Conservation (phyloP, 1,284 basidiomycete species). For the Tetrapyrgos nigripes region DNA sequence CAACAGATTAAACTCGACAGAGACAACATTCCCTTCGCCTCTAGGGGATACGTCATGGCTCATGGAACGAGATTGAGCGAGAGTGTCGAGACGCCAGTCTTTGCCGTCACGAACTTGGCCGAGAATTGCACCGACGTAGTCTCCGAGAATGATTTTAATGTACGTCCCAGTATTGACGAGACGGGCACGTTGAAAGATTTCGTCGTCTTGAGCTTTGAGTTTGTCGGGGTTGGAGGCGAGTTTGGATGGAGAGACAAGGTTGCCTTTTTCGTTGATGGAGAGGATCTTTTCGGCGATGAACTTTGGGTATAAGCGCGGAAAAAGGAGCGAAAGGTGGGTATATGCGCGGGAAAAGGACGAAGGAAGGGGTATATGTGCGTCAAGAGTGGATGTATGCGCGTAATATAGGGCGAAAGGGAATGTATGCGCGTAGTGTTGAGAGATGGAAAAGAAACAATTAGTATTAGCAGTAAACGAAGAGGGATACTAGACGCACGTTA, state of each 20-base stretch:
- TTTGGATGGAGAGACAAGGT: slow-evolving; percentile 42
- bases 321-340: too few species aligned
- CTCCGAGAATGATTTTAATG: slow-evolving; percentile 72
- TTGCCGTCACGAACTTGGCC: slow-evolving; percentile 66
- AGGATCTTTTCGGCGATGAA: slow-evolving; percentile 75
- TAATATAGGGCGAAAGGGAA: too few species aligned
- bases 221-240: slow-evolving; percentile 33
- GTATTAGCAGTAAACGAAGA: too few species aligned
- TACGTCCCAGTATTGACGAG: slow-evolving; percentile 80
- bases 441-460: not conserved
- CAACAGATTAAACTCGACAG: slow-evolving; percentile 77
- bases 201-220: slow-evolving; percentile 62
- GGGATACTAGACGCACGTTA: slow-evolving; percentile 56
- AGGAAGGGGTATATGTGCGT: too few species aligned
- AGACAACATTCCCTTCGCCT: slow-evolving; percentile 76
- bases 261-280: slow-evolving; percentile 69
- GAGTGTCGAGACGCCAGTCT: slow-evolving; percentile 67
- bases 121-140: slow-evolving; percentile 78
- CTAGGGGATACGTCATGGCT: slow-evolving; percentile 58
- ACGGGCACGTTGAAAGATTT: slow-evolving; percentile 78
- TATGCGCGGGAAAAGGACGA: not conserved
- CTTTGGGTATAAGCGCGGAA: slow-evolving; percentile 47
- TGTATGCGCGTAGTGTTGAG: not conserved
- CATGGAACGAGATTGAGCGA: slow-evolving; percentile 54
- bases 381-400: too few species aligned